Evolutionary conservation across 805 yeast species (phyloP), one percentile per base, ranked within the genome.

Genomic region (Dipodascopsis uninucleata): DNA sequence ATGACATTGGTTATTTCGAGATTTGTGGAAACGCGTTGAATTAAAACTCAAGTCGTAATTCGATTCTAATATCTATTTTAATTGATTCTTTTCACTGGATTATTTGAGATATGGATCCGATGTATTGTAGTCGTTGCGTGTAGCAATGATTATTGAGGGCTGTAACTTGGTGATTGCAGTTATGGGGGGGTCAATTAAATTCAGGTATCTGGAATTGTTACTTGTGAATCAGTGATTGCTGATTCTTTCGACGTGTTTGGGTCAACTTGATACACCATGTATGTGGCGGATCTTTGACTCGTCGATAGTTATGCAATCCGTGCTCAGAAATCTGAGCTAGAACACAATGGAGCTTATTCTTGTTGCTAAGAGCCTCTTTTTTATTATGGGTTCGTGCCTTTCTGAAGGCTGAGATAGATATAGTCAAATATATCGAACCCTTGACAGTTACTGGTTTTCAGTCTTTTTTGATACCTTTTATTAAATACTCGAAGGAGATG

Each of bases 321-420:
- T 48, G 38, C 56, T 34, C 36, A 22, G 33, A 31, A n/a, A 21
- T 25, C 23, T 33, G 17, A 22, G 28, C 47, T 43, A 52, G 60
- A 58, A 62, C 65, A 42, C 65, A 61, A 62, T 61, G 66, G 66
- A 62, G 66, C 66, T 62, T 61, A 61, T 42, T 61, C 62, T 60
- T 44, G 56, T 35, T 40, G 50, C 45, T 52, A 37, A 52, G 41
- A 31, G 42, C 44, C 39, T 46, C 39, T 39, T 43, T 37, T 34
- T 47, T 36, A 36, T 36, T 46, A 39, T 36, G 49, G 41, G 31
- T 39, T 40, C 35, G 25, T 23, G 56, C 20, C 43, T 21, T 42
- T 35, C 21, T 23, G 33, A 10, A 33, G 12, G 10, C 31, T 21
- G 31, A 31, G 24, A 31, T 18, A 5, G 24, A 51, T 49, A 58